Evolutionary conservation across 2,329 filamentous ascomycete genomes (phyloP).

Genomic region (Calycina herbarum): DNA sequence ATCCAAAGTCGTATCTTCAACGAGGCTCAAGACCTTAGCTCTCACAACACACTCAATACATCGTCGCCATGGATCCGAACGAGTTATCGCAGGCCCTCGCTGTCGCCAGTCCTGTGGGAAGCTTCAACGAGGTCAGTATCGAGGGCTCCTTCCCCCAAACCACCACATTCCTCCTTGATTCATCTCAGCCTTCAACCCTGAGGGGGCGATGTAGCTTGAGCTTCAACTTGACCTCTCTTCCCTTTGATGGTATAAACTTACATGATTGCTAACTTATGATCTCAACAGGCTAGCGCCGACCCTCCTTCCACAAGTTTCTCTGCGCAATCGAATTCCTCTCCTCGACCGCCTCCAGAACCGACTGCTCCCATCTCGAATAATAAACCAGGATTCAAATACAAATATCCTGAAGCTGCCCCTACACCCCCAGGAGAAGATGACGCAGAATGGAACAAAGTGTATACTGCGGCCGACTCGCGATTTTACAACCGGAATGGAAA

Average conservation of each 20-base stretch:
- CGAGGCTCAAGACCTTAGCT: background rate
- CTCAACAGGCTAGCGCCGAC: background rate
- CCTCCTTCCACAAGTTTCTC: background rate
- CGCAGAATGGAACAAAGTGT: conserved; percentile 36
- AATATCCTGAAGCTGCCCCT: conserved; percentile 36
- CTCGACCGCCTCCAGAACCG: conserved; percentile 5
- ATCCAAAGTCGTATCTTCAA: background rate
- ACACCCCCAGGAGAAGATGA: conserved; percentile 35
- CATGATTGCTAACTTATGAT: background rate
- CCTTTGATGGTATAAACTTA: too few relatives aligned
- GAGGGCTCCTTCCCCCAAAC: background rate
- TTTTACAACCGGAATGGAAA: conserved; percentile 36
- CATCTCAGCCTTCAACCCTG: background rate
- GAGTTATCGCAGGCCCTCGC: conserved; percentile 6
- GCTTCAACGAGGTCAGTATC: background rate
- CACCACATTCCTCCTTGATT: background rate
- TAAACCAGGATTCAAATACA: conserved; percentile 34
- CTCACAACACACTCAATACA: background rate
- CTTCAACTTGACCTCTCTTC: background rate
- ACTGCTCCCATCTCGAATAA: conserved; percentile 25
- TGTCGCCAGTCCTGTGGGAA: background rate
- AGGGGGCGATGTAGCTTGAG: background rate
- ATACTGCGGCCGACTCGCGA: conserved; percentile 36
- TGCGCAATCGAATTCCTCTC: background rate
- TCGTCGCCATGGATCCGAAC: background rate